These are phyloP conservation scores for Aspergillus fischeri DNA, from an alignment of 2,329 filamentous ascomycete genomes.

Conservation along the genomic window DNA sequence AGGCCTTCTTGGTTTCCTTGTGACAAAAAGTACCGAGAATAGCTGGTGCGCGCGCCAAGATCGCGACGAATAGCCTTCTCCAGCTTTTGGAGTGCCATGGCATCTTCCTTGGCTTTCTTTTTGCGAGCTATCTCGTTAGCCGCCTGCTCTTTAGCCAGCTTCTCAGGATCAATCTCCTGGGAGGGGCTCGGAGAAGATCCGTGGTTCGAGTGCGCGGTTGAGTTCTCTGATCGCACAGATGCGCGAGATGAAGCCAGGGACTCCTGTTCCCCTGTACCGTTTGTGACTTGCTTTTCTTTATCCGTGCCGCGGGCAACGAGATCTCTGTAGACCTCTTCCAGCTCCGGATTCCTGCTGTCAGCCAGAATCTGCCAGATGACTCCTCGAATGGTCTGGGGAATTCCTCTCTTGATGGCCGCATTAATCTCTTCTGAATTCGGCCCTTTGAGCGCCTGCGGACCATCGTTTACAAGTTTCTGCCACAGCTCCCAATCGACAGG, in stretches of 20 bases:
- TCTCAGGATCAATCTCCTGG: slow-evolving; percentile 60
- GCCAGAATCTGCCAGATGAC: slow-evolving; percentile 98
- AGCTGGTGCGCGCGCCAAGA: slow-evolving; percentile 87
- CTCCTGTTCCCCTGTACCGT: slow-evolving; percentile 61
- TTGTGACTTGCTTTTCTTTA: slow-evolving; percentile 63
- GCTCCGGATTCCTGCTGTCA: slow-evolving; percentile 87
- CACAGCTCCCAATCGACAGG: slow-evolving; percentile 98
- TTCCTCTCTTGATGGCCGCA: slow-evolving; percentile 84
- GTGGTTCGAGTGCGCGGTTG: slow-evolving; percentile 56
- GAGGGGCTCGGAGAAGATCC: slow-evolving; percentile 54
- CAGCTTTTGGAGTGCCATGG: slow-evolving; percentile 68
- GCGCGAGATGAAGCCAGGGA: slow-evolving; percentile 71
- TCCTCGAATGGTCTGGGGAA: slow-evolving; percentile 91
- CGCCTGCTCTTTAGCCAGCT: slow-evolving; percentile 62
- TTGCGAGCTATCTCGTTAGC: slow-evolving; percentile 64
- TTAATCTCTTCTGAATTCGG: slow-evolving; percentile 88
- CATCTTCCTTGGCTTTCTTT: slow-evolving; percentile 75
- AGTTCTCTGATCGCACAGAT: slow-evolving; percentile 75
- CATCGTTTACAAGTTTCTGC: slow-evolving; percentile 94
- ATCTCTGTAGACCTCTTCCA: slow-evolving; percentile 83
- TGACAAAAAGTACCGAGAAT: slow-evolving; percentile 90
- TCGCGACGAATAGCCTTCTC: slow-evolving; percentile 92
- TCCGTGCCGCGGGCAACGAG: slow-evolving; percentile 75
- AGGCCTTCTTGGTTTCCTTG: slow-evolving; percentile 89
- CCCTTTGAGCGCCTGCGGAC: slow-evolving; percentile 78